Percentiles rank a stretch among this genome's conserved stretches.
These are phyloP conservation scores for Magnolia changhungtana DNA, from an alignment of 164 flowering plant species.

Conservation along the genomic window DNA sequence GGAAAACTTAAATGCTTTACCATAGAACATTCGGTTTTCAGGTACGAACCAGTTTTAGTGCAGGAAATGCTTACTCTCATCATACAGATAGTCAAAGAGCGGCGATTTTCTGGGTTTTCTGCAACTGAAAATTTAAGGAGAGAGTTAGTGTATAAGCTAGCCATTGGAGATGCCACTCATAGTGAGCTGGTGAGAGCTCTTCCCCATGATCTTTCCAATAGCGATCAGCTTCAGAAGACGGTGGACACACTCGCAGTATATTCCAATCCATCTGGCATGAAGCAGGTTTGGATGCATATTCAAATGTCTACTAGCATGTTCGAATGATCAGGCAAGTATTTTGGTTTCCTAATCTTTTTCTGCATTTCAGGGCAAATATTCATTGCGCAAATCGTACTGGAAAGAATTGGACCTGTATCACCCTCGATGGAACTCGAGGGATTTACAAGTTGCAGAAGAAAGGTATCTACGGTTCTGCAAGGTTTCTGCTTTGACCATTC, in stretches of 20 bases:
- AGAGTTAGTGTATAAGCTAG: constrained; percentile 74
- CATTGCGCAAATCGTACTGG: constrained; percentile 67
- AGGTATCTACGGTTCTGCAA: constrained; percentile 77
- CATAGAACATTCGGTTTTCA: constrained; percentile 29
- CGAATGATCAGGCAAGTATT: background rate
- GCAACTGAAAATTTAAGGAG: constrained; percentile 69
- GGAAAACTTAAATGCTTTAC: constrained; percentile 4
- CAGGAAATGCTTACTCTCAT: constrained; percentile 92
- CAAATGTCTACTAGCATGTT: background rate
- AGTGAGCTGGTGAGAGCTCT: constrained; percentile 85
- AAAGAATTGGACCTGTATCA: constrained; percentile 90
- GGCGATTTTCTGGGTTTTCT: constrained; percentile 81
- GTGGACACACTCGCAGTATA: constrained; percentile 71
- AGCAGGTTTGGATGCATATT: constrained; percentile 58
- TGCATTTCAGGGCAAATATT: constrained; percentile 77
- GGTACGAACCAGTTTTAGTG: constrained; percentile 76
- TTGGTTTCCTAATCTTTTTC: background rate
- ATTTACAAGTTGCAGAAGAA: constrained; percentile 91
- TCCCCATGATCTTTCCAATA: constrained; percentile 78
- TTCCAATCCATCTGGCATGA: constrained; percentile 84
- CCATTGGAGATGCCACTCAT: constrained; percentile 85
- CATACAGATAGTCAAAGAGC: constrained; percentile 82
- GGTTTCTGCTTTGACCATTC: constrained; percentile 67
- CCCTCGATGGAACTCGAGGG: constrained; percentile 89
- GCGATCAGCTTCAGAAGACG: constrained; percentile 55